Evolutionary conservation across 2,329 filamentous ascomycete species (phyloP), one percentile per base, ranked within the genome.

Genomic region (Ophiostoma novo-ulmi): DNA sequence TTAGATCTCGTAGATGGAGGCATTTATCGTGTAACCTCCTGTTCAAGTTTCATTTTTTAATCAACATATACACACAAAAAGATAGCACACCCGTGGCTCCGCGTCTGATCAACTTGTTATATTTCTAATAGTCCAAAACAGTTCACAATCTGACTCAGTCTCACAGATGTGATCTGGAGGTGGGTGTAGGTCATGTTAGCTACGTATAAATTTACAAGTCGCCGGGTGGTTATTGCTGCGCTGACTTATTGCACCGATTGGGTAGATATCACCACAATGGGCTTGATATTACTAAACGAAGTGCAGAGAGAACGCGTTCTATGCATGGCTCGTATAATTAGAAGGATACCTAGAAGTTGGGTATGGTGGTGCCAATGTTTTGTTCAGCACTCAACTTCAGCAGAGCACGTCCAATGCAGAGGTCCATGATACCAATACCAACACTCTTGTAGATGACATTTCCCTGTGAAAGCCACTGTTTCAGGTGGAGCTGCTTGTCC

Each of bases 381-480:
- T 82, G 83, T 71, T 82, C 81, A 73, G 84, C 82, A 13, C 87
- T 88, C 75, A 89, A 77, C 36, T 80, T 77, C 6, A 90, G 81
- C 71, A 91, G 74, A 74, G 88, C 84, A 38, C 81, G 80, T 0
- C 87, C 88, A 6, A 89, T 86, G 2, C 88, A 85, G 48, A 91
- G 79, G 79, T 91, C 89, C 87, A 90, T 91, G 72, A 91, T 76
- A 0, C 88, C 88, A 70, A 91, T 77, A 0, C 89, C 89, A 3
- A 91, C 88, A 74, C 86, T 86, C 82, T 91, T 91, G 76, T 89
- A 91, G 44, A 91, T 85, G 0, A 91, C 85, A 76, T 90, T 88
- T 0, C 89, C 89, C 66, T 80, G 82, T 72, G 85, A 82, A 68
- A 90, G 75, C 87, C 88, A 91, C 13, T 26, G 41, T 1, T 36